Base-by-base conservation (phyloP, 2,329 filamentous ascomycete genomes). In the Mycocentrospora acerina region DNA sequence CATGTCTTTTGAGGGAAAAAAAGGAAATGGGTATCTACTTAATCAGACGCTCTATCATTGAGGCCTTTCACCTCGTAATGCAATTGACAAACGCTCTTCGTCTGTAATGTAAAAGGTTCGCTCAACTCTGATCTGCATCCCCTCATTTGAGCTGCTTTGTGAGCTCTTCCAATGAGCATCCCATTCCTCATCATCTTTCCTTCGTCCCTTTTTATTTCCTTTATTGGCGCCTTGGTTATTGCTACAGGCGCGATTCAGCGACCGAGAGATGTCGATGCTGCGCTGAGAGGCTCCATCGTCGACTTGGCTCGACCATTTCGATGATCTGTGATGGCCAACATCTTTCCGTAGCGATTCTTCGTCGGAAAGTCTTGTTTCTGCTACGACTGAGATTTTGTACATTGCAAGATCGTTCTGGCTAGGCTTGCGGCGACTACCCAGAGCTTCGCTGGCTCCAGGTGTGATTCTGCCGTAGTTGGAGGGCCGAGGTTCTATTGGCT, bases 31-130 rank as follows among this genome's bases (percentile, higher is more conserved):
- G n/a, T n/a, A n/a, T n/a, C n/a, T n/a, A n/a, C n/a, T n/a, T n/a
- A n/a, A n/a, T n/a, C n/a, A n/a, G n/a, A n/a, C n/a, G n/a, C n/a
- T n/a, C n/a, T n/a, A n/a, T n/a, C n/a, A n/a, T n/a, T n/a, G n/a
- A n/a, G n/a, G n/a, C n/a, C 5, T 22, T n/a, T 16, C 27, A 7
- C 30, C 32, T 13, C 46, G 32, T 5, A 43, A 39, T 15, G 35
- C 35, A 19, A 45, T 39, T 13, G 44, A 48, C 2, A 39, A 45
- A 25, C 55, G 37, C 32, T 59, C 53, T 22, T 61, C 58, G 26
- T 64, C 61, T 3, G 57, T 55, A 9, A 64, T 51, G 36, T 54
- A 55, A 25, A 64, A 64, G 3, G 52, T 55, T 18, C 55, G 60
- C 13, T 53, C 56, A 9, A 64, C 60, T 55, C 61, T 57, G 12